A percentile compares a stretch with the other conserved stretches of the same genome.
phyloP scores from a whole-genome alignment of 2,329 filamentous ascomycete genomes.

The Diaporthe humulicola region DNA sequence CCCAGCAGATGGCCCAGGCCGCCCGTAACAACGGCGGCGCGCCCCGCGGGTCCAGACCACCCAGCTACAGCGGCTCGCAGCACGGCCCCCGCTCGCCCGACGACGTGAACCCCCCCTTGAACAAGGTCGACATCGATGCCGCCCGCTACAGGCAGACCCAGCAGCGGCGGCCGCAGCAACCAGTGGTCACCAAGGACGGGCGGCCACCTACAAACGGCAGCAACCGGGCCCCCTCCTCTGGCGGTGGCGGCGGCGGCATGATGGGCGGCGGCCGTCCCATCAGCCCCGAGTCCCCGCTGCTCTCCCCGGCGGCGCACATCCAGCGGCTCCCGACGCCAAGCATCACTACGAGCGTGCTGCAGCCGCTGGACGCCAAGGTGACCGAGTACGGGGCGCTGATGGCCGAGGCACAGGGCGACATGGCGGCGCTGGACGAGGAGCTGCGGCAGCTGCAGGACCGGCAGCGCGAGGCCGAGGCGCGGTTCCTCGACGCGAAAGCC shows the following conservation, averaged over 20 bases:
- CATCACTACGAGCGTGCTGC: conserved; percentile 58
- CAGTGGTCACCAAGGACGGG: conserved; percentile 12
- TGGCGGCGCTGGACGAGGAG: conserved; percentile 59
- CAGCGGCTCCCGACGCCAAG: conserved; percentile 59
- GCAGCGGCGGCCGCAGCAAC: conserved; percentile 21
- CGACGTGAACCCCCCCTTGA: conserved; percentile 33
- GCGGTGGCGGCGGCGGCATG: not conserved
- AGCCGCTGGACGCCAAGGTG: conserved; percentile 60
- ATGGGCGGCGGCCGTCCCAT: not conserved
- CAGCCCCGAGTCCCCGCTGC: conserved; percentile 18
- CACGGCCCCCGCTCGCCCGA: conserved; percentile 33
- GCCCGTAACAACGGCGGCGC: conserved; percentile 19
- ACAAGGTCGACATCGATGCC: conserved; percentile 40
- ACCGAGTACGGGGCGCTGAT: conserved; percentile 58
- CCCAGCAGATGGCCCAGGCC: conserved; percentile 27
- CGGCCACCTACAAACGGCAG: conserved; percentile 12
- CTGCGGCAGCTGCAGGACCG: conserved; percentile 56
- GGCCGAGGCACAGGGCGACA: conserved; percentile 56
- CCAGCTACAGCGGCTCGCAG: conserved; percentile 29
- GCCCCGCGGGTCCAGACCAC: not conserved
- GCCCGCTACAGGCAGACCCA: conserved; percentile 38
- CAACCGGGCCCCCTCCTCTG: conserved; percentile 9
- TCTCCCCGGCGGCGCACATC: conserved; percentile 46
- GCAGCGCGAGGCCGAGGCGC: conserved; percentile 55
- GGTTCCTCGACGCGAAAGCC: conserved; percentile 57